Base-by-base conservation (phyloP, 306 rosid genomes). In the Albizia julibrissin region DNA sequence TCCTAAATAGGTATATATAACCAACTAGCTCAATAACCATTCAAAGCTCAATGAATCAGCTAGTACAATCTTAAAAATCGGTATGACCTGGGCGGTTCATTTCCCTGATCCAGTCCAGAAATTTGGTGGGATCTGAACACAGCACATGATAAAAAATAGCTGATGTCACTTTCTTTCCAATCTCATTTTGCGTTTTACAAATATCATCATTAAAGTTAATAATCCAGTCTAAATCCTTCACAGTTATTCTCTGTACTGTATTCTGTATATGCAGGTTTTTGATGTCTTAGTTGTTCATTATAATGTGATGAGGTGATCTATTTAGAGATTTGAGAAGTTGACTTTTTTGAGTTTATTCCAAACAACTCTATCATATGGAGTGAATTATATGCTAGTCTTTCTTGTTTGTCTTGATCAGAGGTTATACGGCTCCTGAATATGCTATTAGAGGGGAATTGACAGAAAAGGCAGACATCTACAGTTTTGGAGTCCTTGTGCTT, bases 391-490 rank as follows among this genome's bases (percentile, higher is more conserved):
- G 65, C 39, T 31, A 67, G 52, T 77, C 40, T 54, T 79, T 67
- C 19, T 83, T 69, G 65, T 26, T 37, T 37, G 16, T 29, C 81
- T 75, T 80, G 62, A 33, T 69, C 80, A 93, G 98, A 88, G 99
- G 98, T 52, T 95, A 95, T 79, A 87, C 95, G 12, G 99, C 98
- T 78, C 97, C 99, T 2, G 98, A 95, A 86, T 95, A 95, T 83
- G 99, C 97, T n/a, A 88, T 90, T 39, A 89, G 91, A 81, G 97
- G 98, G 83, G 98, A 95, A 79, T 21, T 95, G 47, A 91, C 99
- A 1, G 99, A 89, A 83, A 93, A 93, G 84, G 98, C 97, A 58
- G 98, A 95, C 80, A 90, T 93, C 56, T 95, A 95, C 79, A 91
- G 98, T 83, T 93, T 93, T 87, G 98, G 98, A 83, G 99, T 95